Conservation (phyloP, 805 yeast species). For the Candida vartiovaarae region DNA sequence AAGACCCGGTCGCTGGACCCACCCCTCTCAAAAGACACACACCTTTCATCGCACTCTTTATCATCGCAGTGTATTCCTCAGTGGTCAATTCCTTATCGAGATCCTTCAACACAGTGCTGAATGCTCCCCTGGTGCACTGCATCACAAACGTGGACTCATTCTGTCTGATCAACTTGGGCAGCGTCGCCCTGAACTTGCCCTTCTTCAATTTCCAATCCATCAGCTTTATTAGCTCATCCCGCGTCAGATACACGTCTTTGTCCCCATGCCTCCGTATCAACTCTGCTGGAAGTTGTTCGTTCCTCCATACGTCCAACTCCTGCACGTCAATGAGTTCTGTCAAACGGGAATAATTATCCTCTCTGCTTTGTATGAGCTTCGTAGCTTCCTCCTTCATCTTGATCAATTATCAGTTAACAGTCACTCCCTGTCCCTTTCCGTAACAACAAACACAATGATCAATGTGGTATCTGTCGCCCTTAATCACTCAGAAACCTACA, state of each 20-base stretch:
- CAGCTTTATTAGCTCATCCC: slow-evolving; percentile 17
- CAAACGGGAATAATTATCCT: slow-evolving; percentile 5
- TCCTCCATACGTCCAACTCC: slow-evolving; percentile 19
- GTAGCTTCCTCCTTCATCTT: too few relatives aligned
- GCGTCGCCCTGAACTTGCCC: slow-evolving; percentile 23
- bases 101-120: slow-evolving; percentile 3
- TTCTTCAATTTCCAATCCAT: slow-evolving; percentile 23
- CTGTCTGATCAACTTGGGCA: slow-evolving; percentile 17
- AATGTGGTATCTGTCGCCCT: too few relatives aligned
- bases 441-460: too few relatives aligned
- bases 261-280: slow-evolving; percentile 5
- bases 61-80: slow-evolving; percentile 7
- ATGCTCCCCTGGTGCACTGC: slow-evolving; percentile 8
- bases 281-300: slow-evolving; percentile 3
- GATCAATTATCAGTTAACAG: too few relatives aligned
- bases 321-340: slow-evolving; percentile 6
- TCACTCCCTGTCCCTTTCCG: too few relatives aligned
- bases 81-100: background rate
- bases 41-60: slow-evolving; percentile 6
- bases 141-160: slow-evolving; percentile 12
- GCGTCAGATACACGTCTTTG: slow-evolving; percentile 4
- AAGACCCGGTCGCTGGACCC: slow-evolving; percentile 24
- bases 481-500: too few relatives aligned
- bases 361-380: slow-evolving; percentile 2
- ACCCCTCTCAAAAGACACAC: slow-evolving; percentile 18